Evolutionary conservation across 805 yeast genomes (phyloP).

Genomic region (Metschnikowia aberdeeniae): DNA sequence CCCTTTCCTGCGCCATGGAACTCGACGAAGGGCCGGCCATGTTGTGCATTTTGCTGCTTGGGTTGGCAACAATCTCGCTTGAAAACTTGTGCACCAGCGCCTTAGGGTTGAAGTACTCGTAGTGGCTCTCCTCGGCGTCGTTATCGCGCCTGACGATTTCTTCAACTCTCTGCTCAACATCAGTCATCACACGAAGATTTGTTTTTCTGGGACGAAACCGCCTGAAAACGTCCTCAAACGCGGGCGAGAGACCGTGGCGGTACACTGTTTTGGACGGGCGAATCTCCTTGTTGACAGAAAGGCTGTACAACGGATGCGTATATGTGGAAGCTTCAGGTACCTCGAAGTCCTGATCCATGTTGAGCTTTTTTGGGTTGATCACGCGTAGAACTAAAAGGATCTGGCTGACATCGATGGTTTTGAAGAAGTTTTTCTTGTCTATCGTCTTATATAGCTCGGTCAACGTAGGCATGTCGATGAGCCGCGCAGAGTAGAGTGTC

Average conservation of each 20-base stretch:
- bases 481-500: constrained; percentile 70
- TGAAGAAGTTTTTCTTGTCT: constrained; percentile 83
- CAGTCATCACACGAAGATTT: constrained; percentile 67
- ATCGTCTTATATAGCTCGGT: constrained; percentile 85
- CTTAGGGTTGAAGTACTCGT: constrained; percentile 63
- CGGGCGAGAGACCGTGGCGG: constrained; percentile 82
- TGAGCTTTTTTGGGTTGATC: constrained; percentile 36
- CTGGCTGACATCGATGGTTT: constrained; percentile 81
- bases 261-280: constrained; percentile 46
- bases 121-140: constrained; percentile 76
- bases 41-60: not conserved
- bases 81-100: constrained; percentile 20
- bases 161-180: constrained; percentile 74
- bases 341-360: constrained; percentile 45
- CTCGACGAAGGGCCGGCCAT: not conserved
- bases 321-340: constrained; percentile 32
- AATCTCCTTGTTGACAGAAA: constrained; percentile 33
- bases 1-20: not conserved
- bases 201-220: constrained; percentile 69
- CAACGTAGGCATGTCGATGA: constrained; percentile 86
- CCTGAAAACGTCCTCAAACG: constrained; percentile 65
- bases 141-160: constrained; percentile 71
- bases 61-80: not conserved
- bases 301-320: constrained; percentile 38
- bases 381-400: constrained; percentile 70